These are phyloP conservation scores for Colletotrichum sp. DNA, from an alignment of 2,329 filamentous ascomycete genomes.

Conservation along the genomic window DNA sequence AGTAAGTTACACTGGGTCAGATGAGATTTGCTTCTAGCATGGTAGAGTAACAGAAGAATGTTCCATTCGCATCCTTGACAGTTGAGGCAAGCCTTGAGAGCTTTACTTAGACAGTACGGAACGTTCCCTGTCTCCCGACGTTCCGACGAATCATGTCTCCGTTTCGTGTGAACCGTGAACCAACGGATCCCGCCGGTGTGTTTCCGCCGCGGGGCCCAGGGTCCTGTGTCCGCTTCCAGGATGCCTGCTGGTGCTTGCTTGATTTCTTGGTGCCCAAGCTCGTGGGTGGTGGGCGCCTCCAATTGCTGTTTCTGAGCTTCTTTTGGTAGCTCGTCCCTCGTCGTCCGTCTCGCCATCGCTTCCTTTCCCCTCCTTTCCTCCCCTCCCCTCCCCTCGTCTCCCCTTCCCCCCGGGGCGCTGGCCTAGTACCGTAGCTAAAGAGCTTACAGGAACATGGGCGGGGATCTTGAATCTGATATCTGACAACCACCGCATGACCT, in stretches of 20 bases:
- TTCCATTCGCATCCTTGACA: neutral
- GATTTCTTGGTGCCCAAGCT: neutral
- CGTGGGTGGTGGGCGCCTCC: neutral
- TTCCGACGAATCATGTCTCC: neutral
- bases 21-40: neutral
- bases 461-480: neutral
- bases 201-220: neutral
- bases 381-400: neutral
- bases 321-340: neutral
- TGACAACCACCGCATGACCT: slow-evolving; percentile 15
- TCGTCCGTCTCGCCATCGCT: neutral
- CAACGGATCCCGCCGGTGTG: neutral
- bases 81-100: neutral
- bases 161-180: neutral
- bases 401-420: neutral
- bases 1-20: no score
- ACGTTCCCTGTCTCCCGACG: neutral
- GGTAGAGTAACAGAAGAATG: neutral
- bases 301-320: slow-evolving; percentile 11
- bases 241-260: neutral
- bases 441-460: neutral
- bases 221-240: neutral
- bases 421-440: neutral
- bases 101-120: neutral
- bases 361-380: neutral